phyloP scores from a whole-genome alignment of 2,329 filamentous ascomycete species.

The Fusarium sp. region DNA sequence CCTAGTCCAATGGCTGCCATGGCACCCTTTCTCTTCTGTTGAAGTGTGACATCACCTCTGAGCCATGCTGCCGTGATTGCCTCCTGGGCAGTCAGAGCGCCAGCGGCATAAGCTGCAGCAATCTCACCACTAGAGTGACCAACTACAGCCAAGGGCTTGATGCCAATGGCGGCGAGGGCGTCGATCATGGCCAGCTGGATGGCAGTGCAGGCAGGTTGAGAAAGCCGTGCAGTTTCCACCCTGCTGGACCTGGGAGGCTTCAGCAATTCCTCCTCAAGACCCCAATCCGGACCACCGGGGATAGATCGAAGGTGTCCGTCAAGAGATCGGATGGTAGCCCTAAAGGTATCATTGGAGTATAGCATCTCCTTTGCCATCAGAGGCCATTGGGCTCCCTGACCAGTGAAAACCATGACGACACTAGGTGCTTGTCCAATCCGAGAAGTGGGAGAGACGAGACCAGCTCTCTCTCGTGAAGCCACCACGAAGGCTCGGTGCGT shows the following conservation, averaged over 20 bases:
- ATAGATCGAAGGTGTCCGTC: conserved; percentile 18
- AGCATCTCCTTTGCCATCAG: conserved; percentile 46
- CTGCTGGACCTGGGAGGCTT: conserved; percentile 9
- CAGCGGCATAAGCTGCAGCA: conserved; percentile 57
- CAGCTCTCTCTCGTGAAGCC: conserved; percentile 3
- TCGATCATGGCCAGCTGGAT: conserved; percentile 58
- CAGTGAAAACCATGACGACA: conserved; percentile 48
- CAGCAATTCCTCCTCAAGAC: conserved; percentile 34
- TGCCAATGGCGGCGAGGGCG: conserved; percentile 47
- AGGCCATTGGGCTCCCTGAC: conserved; percentile 53
- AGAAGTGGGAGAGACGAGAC: background rate
- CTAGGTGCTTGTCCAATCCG: background rate
- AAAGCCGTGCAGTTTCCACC: conserved; percentile 48
- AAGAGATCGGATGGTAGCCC: conserved; percentile 12
- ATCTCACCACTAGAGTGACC: conserved; percentile 60
- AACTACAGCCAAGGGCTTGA: conserved; percentile 51
- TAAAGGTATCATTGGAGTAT: conserved; percentile 5
- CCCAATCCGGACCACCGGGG: conserved; percentile 12
- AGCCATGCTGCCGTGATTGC: conserved; percentile 55
- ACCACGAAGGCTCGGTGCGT: conserved; percentile 39
- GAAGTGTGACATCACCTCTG: conserved; percentile 46
- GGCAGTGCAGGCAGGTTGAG: conserved; percentile 57
- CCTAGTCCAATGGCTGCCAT: conserved; percentile 57
- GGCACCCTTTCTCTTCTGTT: conserved; percentile 33
- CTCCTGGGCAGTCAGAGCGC: conserved; percentile 48